Base-by-base conservation (phyloP, 1,284 basidiomycete genomes). In the Heterobasidion parviporum region DNA sequence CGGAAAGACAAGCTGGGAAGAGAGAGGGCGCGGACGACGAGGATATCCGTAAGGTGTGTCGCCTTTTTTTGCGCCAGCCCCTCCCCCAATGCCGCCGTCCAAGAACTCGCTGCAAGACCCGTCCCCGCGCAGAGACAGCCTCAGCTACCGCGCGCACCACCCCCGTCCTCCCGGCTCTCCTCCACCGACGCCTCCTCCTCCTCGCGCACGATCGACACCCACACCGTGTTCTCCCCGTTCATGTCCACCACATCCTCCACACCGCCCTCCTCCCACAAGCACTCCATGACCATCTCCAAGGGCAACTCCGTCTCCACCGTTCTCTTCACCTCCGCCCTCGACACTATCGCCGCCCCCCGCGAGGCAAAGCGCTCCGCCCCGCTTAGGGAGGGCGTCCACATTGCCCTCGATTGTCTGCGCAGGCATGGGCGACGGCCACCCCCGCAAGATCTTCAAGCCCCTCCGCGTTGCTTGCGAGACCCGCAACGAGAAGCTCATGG, bases 381-480 rank as follows among this genome's bases (percentile, higher is more conserved):
- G n/a, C 79, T 98, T 56, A 83, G 83, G 33, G 91, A 94, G 35
- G 90, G 89, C 54, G 85, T 90, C 2, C 84, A 90, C 61, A 80
- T 79, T 55, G 94, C 95, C 1, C 72, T 97, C 60, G 54, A 80
- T 94, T 68, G 82, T 96, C 67, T 83, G 85, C 64, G 76, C 78
- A 34, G 84, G 88, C 50, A 73, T 83, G 66, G 85, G 82, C 50
- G 81, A 82, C 34, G 84, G 87, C 64, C 77, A 72, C 65, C 90
- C 90, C 41, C 78, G 91, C 59, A 89, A 94, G 66, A 90, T 97
- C 54, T 94, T 98, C 65, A 92, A 96, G 66, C 94, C 95, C 14
- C 77, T 98, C 55, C 83, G 92, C 54, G 76, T 98, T 53, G 95
- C 94, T 12, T 98, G 94, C 72, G 94, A 98, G 74, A 96, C 94